phyloP scores from a whole-genome alignment of 1,284 basidiomycete species.

The Fomitopsis pinicola region DNA sequence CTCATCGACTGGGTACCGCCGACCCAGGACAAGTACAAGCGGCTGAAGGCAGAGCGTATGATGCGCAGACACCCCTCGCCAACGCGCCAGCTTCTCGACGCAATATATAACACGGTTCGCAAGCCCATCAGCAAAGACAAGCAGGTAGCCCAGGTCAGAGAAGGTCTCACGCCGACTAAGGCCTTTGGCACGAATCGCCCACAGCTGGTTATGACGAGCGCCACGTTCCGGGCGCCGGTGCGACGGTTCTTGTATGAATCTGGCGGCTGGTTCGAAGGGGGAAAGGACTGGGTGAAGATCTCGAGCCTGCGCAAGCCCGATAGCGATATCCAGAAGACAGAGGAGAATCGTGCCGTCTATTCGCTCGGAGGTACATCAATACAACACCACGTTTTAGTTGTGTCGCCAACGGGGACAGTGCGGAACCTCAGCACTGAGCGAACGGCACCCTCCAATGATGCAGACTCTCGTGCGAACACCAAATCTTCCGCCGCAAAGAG shows the following conservation, averaged over 20 bases:
- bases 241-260: conserved; percentile 45
- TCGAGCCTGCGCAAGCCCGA: conserved; percentile 21
- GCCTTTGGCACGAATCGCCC: conserved; percentile 25
- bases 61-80: conserved; percentile 50
- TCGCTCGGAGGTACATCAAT: conserved; percentile 32
- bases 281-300: conserved; percentile 41
- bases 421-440: conserved; percentile 38
- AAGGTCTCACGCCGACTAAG: not conserved
- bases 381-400: conserved; percentile 58
- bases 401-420: conserved; percentile 45
- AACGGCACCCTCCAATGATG: conserved; percentile 7
- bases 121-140: not conserved
- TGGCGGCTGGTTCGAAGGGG: conserved; percentile 51
- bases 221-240: conserved; percentile 57
- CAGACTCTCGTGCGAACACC: conserved; percentile 1
- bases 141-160: not conserved
- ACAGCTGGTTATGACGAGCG: conserved; percentile 66
- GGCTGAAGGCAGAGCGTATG: conserved; percentile 35
- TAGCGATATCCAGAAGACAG: not conserved
- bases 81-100: conserved; percentile 54
- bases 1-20: conserved; percentile 45
- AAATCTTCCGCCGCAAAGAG: not conserved
- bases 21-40: conserved; percentile 34
- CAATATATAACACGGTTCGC: conserved; percentile 36
- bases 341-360: conserved; percentile 16